Evolutionary conservation across 1,284 basidiomycete species (phyloP).

Genomic region (Ceratobasidium sp.): DNA sequence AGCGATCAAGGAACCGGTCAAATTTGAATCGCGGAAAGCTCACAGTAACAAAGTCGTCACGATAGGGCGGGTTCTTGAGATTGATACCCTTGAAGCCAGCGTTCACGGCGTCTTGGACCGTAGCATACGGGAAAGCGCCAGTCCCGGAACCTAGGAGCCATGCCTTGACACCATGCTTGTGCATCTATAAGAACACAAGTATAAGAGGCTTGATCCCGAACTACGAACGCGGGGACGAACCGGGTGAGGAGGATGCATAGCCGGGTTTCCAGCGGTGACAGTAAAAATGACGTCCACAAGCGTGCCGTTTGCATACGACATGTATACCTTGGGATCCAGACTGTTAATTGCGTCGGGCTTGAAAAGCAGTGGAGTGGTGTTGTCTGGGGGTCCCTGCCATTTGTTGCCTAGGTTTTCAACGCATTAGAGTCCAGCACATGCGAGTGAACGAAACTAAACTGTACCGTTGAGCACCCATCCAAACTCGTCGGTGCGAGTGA

Average conservation of each 20-base stretch:
- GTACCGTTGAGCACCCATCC: slow-evolving; percentile 35
- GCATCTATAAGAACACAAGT: slow-evolving; percentile 13
- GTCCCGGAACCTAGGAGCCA: slow-evolving; percentile 39
- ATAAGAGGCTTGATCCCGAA: not conserved
- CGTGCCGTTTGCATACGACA: slow-evolving; percentile 17
- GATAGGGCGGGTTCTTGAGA: slow-evolving; percentile 37
- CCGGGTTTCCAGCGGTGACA: slow-evolving; percentile 30
- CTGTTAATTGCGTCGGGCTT: slow-evolving; percentile 8
- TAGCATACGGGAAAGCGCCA: slow-evolving; percentile 37
- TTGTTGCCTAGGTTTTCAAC: not conserved
- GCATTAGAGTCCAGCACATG: not conserved
- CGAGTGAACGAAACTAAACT: not conserved
- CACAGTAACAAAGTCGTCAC: slow-evolving; percentile 37
- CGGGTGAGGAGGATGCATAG: slow-evolving; percentile 21
- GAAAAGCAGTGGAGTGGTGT: slow-evolving; percentile 19
- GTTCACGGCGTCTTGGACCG: slow-evolving; percentile 34
- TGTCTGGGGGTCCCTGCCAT: slow-evolving; percentile 16
- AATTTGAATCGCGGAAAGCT: not conserved
- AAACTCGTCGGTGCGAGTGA: slow-evolving; percentile 20
- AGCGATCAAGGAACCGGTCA: not conserved
- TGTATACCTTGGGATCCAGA: slow-evolving; percentile 30
- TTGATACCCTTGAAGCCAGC: slow-evolving; percentile 35
- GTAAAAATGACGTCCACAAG: slow-evolving; percentile 42
- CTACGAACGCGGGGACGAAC: not conserved
- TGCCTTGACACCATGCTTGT: slow-evolving; percentile 43